These are phyloP conservation scores for Sclerotinia subarctica DNA, from an alignment of 2,329 filamentous ascomycete species.

Conservation along the genomic window DNA sequence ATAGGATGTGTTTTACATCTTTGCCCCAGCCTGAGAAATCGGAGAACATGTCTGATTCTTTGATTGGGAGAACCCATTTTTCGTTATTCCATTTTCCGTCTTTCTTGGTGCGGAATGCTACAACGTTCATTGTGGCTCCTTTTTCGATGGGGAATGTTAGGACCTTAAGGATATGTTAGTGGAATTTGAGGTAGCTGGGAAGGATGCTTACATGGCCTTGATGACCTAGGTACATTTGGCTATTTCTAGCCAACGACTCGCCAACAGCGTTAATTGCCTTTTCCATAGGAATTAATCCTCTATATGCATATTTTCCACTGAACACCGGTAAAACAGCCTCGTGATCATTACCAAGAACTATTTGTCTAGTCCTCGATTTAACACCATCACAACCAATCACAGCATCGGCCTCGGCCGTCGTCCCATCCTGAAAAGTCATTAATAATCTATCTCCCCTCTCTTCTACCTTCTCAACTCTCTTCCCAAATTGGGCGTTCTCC, in stretches of 20 bases:
- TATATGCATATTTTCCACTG: constrained; percentile 56
- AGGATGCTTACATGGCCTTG: constrained; percentile 55
- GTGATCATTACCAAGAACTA: constrained; percentile 48
- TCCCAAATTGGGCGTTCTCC: constrained; percentile 39
- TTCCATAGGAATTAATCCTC: constrained; percentile 57
- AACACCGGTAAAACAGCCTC: constrained; percentile 49
- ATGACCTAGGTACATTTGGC: constrained; percentile 55
- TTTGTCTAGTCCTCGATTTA: constrained; percentile 50
- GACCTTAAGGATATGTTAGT: constrained; percentile 6
- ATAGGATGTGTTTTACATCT: constrained; percentile 39
- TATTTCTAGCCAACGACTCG: constrained; percentile 45
- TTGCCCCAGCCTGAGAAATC: constrained; percentile 43
- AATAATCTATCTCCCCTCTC: constrained; percentile 32
- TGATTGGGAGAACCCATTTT: constrained; percentile 43
- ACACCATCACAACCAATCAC: constrained; percentile 24
- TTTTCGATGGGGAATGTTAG: constrained; percentile 43
- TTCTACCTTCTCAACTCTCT: constrained; percentile 39
- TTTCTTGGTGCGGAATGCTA: constrained; percentile 37
- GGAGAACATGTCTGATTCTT: constrained; percentile 40
- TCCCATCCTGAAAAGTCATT: constrained; percentile 46
- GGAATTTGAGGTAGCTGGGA: constrained; percentile 46
- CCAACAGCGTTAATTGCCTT: constrained; percentile 48
- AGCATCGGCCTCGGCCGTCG: constrained; percentile 33
- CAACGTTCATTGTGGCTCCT: constrained; percentile 55
- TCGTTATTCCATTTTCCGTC: constrained; percentile 39